phyloP scores from a whole-genome alignment of 1,284 basidiomycete genomes.

The Cryptococcus jaspeensis region DNA sequence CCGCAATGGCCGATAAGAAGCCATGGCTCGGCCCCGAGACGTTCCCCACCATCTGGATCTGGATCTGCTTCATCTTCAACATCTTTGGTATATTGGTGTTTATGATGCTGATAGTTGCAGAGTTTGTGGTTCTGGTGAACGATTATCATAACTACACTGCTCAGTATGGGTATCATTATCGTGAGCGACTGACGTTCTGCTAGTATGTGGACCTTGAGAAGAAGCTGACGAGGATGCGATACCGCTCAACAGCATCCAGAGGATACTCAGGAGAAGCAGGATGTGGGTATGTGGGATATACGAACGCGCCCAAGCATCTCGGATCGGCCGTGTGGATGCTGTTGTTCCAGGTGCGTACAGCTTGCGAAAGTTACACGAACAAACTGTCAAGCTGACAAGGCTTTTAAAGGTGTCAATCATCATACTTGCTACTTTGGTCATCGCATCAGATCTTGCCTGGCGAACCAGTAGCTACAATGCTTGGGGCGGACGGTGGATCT shows the following conservation, averaged over 20 bases:
- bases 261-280: conserved; percentile 21
- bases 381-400: background rate
- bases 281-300: conserved; percentile 27
- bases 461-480: conserved; percentile 13
- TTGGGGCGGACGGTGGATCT: conserved; percentile 14
- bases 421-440: conserved; percentile 19
- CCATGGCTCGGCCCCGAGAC: conserved; percentile 6
- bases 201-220: too few species aligned
- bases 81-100: conserved; percentile 8
- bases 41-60: conserved; percentile 14
- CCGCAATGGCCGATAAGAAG: conserved; percentile 12
- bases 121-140: conserved; percentile 23
- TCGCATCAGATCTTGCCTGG: conserved; percentile 29
- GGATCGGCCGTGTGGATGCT: conserved; percentile 25
- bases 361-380: background rate
- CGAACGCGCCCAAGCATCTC: conserved; percentile 29
- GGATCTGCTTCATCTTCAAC: conserved; percentile 13
- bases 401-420: conserved; percentile 20
- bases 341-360: conserved; percentile 13
- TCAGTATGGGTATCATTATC: conserved; percentile 22
- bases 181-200: conserved; percentile 10
- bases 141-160: conserved; percentile 21
- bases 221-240: background rate
- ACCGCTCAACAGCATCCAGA: conserved; percentile 12
- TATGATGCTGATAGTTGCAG: conserved; percentile 19